A percentile compares a stretch with the other conserved stretches of the same genome.
Conservation (phyloP, 1,284 basidiomycete genomes). For the Tremellales sp. region DNA sequence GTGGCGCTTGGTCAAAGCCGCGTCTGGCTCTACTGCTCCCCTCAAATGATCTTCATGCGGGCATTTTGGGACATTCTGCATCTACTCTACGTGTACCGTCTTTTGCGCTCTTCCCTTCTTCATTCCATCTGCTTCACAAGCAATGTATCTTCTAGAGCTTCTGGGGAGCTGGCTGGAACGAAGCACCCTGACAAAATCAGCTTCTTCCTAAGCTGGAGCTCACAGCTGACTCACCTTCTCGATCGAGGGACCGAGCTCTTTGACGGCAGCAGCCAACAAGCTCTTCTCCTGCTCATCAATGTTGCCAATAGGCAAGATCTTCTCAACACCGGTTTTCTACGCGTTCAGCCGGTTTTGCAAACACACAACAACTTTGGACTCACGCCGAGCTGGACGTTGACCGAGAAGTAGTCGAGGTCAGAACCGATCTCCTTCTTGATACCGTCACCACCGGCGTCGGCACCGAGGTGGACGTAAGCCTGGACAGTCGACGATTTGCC, state of each 20-base stretch:
- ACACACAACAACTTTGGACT: constrained; percentile 18
- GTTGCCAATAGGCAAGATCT: constrained; percentile 54
- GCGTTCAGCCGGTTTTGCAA: constrained; percentile 6
- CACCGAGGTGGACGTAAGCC: constrained; percentile 75
- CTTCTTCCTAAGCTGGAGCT: too few species aligned
- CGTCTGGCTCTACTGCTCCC: too few species aligned
- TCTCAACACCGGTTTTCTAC: constrained; percentile 53
- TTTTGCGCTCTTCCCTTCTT: too few species aligned
- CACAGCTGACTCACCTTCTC: constrained; percentile 46
- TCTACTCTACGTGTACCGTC: too few species aligned
- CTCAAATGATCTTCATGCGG: too few species aligned
- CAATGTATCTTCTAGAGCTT: constrained; percentile 50
- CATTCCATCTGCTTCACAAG: too few species aligned
- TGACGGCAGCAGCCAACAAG: constrained; percentile 52
- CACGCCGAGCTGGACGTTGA: constrained; percentile 85
- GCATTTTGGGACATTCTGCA: too few species aligned
- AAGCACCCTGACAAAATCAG: constrained; percentile 29
- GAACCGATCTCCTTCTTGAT: constrained; percentile 50
- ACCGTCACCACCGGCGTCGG: constrained; percentile 48
- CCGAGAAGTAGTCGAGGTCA: constrained; percentile 78
- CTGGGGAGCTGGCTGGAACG: constrained; percentile 43
- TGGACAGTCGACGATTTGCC: constrained; percentile 83
- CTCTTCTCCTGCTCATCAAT: constrained; percentile 52
- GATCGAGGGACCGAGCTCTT: constrained; percentile 55
- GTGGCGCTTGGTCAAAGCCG: too few species aligned